phyloP scores from a whole-genome alignment of 2,329 filamentous ascomycete species.

The Botryotinia narcissicola region DNA sequence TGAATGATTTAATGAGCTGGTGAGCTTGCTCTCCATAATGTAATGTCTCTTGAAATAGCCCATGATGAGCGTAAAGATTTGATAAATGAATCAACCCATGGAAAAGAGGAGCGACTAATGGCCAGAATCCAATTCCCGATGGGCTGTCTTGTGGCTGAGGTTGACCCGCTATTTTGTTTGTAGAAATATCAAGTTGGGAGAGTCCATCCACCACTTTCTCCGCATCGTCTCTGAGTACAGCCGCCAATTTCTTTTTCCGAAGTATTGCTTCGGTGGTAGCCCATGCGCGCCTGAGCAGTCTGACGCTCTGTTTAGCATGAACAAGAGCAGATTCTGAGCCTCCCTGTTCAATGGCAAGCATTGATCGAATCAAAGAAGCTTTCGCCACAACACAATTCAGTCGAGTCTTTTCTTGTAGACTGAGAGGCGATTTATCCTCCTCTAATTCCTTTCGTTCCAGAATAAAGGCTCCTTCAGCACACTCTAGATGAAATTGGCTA shows the following conservation, averaged over 20 bases:
- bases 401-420: constrained; percentile 29
- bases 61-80: constrained; percentile 75
- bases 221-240: constrained; percentile 19
- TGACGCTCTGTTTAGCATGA: constrained; percentile 57
- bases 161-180: constrained; percentile 44
- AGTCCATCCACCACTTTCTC: constrained; percentile 37
- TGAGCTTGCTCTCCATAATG: constrained; percentile 84
- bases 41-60: constrained; percentile 82
- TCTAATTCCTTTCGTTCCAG: constrained; percentile 30
- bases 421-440: constrained; percentile 22
- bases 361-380: constrained; percentile 39
- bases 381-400: constrained; percentile 39
- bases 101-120: constrained; percentile 70
- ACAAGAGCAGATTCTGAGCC: constrained; percentile 56
- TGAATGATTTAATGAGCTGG: constrained; percentile 57
- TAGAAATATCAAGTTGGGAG: constrained; percentile 39
- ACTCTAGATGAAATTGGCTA: constrained; percentile 36
- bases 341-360: constrained; percentile 44
- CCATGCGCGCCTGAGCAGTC: constrained; percentile 44
- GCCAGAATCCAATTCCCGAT: constrained; percentile 73
- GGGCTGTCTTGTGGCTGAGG: constrained; percentile 33
- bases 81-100: constrained; percentile 71
- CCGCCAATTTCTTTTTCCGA: constrained; percentile 16
- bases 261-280: constrained; percentile 38
- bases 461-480: constrained; percentile 31